Conservation (phyloP, 495 filamentous ascomycete genomes). For the Aspergillus baeticus region DNA sequence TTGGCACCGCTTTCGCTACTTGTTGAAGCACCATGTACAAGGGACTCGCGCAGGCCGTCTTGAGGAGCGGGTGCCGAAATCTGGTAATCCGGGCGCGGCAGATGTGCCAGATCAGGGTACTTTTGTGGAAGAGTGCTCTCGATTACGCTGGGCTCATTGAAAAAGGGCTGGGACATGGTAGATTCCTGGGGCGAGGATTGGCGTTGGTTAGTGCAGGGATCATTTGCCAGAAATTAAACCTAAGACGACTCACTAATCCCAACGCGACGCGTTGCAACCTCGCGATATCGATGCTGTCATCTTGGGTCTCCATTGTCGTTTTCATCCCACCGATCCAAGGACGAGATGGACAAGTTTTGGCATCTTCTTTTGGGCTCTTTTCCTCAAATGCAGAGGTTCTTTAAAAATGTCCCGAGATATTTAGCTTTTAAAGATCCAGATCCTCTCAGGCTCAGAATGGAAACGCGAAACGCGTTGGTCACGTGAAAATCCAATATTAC, state of each 20-base stretch:
- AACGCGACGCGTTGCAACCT: conserved; percentile 51
- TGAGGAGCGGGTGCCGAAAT: not conserved
- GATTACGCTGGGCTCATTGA: conserved; percentile 8
- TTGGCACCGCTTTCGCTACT: conserved; percentile 15
- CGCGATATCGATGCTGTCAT: conserved; percentile 49
- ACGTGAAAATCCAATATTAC: conserved; percentile 41
- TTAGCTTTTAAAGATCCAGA: not conserved
- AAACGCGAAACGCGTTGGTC: conserved; percentile 38
- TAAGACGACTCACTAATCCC: conserved; percentile 38
- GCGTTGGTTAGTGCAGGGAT: conserved; percentile 33
- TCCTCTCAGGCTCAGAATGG: conserved; percentile 7
- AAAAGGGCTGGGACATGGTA: conserved; percentile 27
- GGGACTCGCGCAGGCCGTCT: conserved; percentile 8
- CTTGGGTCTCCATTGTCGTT: conserved; percentile 43
- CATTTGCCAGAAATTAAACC: conserved; percentile 24
- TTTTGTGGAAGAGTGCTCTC: conserved; percentile 5
- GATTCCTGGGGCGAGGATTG: conserved; percentile 29
- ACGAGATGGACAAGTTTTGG: not conserved
- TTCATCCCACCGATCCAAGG: not conserved
- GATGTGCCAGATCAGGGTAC: not conserved
- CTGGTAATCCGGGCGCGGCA: conserved; percentile 1
- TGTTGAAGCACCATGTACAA: not conserved
- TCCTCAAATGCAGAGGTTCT: not conserved
- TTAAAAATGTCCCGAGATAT: not conserved
- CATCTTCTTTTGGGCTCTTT: not conserved